phyloP scores from a whole-genome alignment of 768 basidiomycete species.

The Hypholoma fasciculare region DNA sequence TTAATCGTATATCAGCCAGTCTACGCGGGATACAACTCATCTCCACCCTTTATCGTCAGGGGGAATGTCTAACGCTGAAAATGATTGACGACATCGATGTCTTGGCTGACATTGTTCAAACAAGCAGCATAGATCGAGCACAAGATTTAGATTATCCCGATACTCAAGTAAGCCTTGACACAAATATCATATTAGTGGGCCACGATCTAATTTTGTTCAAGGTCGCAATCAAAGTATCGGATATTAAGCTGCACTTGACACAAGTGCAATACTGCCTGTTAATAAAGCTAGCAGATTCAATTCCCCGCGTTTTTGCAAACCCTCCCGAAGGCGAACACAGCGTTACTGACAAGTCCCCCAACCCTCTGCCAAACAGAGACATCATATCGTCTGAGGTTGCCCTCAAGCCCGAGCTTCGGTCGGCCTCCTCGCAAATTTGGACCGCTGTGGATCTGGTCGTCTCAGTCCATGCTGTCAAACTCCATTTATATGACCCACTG shows the following conservation, averaged over 20 bases:
- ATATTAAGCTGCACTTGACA: conserved; percentile 81
- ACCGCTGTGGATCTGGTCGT: conserved; percentile 74
- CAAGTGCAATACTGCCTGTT: conserved; percentile 80
- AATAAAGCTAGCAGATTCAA: conserved; percentile 62
- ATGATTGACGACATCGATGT: conserved; percentile 92
- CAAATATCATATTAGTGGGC: background rate
- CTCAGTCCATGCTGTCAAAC: conserved; percentile 65
- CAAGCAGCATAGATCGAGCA: conserved; percentile 50
- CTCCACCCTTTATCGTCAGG: conserved; percentile 60
- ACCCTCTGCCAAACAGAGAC: conserved; percentile 7
- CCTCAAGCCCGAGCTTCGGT: conserved; percentile 63
- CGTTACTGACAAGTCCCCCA: conserved; percentile 15
- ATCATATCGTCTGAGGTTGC: conserved; percentile 26
- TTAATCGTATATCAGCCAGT: conserved; percentile 69
- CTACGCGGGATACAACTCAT: conserved; percentile 83
- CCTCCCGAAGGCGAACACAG: conserved; percentile 40
- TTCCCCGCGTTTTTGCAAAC: conserved; percentile 63
- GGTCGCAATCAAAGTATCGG: conserved; percentile 76
- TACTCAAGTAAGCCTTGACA: conserved; percentile 58
- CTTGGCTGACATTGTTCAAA: conserved; percentile 66
- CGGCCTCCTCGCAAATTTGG: conserved; percentile 42
- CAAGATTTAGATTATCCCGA: conserved; percentile 60
- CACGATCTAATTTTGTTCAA: background rate
- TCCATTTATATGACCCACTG: conserved; percentile 80
- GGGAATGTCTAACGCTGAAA: conserved; percentile 58